Evolutionary conservation across 116 monocot genomes (phyloP).

Genomic region (Trichopus zeylanicus): DNA sequence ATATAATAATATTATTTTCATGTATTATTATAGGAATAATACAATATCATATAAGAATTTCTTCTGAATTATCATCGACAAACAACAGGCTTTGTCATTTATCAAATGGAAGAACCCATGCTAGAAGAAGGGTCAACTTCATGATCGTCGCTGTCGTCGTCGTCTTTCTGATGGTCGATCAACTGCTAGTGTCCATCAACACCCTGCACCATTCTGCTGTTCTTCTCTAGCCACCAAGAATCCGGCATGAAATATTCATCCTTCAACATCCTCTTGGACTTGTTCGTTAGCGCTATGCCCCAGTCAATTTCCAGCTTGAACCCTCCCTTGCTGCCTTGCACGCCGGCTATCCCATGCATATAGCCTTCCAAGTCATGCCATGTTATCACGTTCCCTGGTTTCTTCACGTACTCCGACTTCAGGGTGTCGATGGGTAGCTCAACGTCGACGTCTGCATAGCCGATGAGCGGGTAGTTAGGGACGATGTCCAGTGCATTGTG

Average conservation of each 20-base stretch:
- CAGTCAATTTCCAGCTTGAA: constrained; percentile 60
- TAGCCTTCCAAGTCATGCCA: constrained; percentile 81
- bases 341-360: constrained; percentile 75
- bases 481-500: constrained; percentile 59
- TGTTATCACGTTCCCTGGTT: constrained; percentile 17
- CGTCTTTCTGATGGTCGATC: constrained; percentile 44
- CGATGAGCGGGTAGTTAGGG: constrained; percentile 48
- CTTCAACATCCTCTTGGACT: constrained; percentile 43
- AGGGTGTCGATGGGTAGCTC: constrained; percentile 38
- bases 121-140: no score
- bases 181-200: constrained; percentile 53
- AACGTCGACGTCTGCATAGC: constrained; percentile 53
- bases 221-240: constrained; percentile 78
- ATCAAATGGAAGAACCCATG: no score
- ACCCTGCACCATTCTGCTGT: constrained; percentile 76
- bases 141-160: no score
- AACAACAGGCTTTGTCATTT: no score
- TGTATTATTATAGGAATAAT: no score
- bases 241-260: constrained; percentile 53
- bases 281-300: constrained; percentile 76
- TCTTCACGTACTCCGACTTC: constrained; percentile 55
- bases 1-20: no score
- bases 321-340: constrained; percentile 37
- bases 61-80: no score
- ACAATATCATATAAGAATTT: no score